Conservation (phyloP, 805 yeast species). For the Diddensiella santjacobensis region DNA sequence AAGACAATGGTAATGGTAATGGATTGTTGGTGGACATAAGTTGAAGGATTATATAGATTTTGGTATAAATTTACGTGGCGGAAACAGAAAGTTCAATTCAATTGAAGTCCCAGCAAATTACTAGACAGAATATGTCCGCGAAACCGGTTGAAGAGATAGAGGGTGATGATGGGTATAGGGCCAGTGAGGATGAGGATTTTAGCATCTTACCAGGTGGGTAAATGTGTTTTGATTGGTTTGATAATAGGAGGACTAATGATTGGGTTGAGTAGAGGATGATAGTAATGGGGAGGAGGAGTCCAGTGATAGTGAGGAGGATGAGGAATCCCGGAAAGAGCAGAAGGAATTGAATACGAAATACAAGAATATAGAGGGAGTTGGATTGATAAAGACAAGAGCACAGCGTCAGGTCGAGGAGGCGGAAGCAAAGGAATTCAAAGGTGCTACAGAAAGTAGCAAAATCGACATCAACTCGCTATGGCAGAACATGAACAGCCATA, state of each 20-base stretch:
- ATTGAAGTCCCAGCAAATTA: no score
- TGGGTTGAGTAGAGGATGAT: neutral
- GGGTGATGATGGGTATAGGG: constrained; percentile 46
- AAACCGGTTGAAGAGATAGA: constrained; percentile 7
- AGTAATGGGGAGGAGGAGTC: constrained; percentile 31
- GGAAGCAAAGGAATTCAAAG: constrained; percentile 31
- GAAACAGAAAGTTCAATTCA: no score
- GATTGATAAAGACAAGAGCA: constrained; percentile 65
- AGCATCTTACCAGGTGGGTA: constrained; percentile 36
- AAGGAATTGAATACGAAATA: constrained; percentile 37
- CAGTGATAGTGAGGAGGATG: constrained; percentile 35
- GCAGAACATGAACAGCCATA: constrained; percentile 44
- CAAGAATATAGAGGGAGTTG: constrained; percentile 58
- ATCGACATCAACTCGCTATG: constrained; percentile 52
- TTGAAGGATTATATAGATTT: no score
- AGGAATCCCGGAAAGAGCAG: constrained; percentile 18
- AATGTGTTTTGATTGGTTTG: neutral
- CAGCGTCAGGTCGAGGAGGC: constrained; percentile 43
- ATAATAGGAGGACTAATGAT: neutral
- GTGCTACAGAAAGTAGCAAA: constrained; percentile 14
- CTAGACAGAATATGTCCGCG: neutral
- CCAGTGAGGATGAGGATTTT: constrained; percentile 57
- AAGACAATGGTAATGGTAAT: no score
- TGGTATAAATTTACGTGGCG: no score
- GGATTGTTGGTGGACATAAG: no score